A percentile compares a stretch with the other conserved stretches of the same genome.
Evolutionary conservation across 495 filamentous ascomycete genomes (phyloP).

Genomic region (Neohortaea acidophila): DNA sequence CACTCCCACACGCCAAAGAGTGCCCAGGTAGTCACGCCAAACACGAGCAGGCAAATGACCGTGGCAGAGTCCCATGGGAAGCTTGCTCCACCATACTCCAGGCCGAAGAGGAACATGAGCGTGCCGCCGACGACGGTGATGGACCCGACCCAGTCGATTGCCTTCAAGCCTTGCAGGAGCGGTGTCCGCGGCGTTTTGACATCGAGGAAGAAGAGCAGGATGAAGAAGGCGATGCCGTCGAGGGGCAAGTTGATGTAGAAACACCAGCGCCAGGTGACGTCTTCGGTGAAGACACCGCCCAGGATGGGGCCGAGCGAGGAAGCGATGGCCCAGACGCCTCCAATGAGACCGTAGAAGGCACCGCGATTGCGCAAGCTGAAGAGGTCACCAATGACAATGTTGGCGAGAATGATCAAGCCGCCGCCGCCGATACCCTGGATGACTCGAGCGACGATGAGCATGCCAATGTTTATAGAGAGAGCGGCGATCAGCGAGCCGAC

Average conservation of each 20-base stretch:
- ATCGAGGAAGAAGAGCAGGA: constrained; percentile 56
- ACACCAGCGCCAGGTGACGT: constrained; percentile 35
- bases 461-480: constrained; percentile 48
- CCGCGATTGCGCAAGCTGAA: constrained; percentile 49
- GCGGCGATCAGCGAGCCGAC: constrained; percentile 60
- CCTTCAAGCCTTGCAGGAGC: constrained; percentile 50
- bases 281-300: constrained; percentile 30
- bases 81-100: constrained; percentile 63
- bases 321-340: constrained; percentile 31
- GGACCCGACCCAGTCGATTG: constrained; percentile 61
- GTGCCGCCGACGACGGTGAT: constrained; percentile 58
- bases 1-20: constrained; percentile 55
- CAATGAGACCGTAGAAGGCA: constrained; percentile 29
- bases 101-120: constrained; percentile 65
- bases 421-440: constrained; percentile 78
- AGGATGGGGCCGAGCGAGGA: constrained; percentile 28
- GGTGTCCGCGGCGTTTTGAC: constrained; percentile 63
- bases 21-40: constrained; percentile 46
- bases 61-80: constrained; percentile 60
- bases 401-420: constrained; percentile 63
- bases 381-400: constrained; percentile 68
- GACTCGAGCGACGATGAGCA: constrained; percentile 60
- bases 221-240: constrained; percentile 49
- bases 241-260: constrained; percentile 45
- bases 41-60: constrained; percentile 65